These are phyloP conservation scores for Penicillium sumatraense DNA, from an alignment of 2,329 filamentous ascomycete genomes.

Conservation along the genomic window DNA sequence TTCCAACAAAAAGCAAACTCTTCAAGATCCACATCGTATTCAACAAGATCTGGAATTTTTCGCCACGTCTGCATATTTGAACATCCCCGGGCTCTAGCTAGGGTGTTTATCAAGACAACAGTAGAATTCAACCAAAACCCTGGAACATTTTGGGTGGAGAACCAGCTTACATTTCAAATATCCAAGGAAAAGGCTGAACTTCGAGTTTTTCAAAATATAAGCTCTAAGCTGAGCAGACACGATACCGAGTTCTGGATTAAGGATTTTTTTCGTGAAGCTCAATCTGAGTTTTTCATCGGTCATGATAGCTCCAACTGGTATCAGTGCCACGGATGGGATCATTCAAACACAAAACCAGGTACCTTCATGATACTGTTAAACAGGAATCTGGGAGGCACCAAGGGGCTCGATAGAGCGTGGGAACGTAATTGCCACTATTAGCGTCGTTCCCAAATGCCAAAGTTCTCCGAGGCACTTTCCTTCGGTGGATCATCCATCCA, in stretches of 20 bases:
- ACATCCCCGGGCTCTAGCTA: background rate
- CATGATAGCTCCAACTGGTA: background rate
- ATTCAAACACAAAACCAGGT: background rate
- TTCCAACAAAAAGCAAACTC: background rate
- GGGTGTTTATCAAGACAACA: background rate
- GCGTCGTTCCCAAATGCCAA: no score
- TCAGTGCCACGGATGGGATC: background rate
- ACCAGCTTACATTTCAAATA: background rate
- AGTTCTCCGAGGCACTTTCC: no score
- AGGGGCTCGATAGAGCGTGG: background rate
- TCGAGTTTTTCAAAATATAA: background rate
- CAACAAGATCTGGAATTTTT: background rate
- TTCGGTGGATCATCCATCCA: no score
- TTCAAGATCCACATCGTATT: no score
- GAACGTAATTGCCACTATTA: background rate
- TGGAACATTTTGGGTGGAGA: background rate
- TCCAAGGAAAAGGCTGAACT: background rate
- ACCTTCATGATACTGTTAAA: background rate
- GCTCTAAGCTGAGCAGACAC: background rate
- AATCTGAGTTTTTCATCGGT: background rate
- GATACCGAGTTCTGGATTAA: background rate
- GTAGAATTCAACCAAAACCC: background rate
- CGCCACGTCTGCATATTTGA: background rate
- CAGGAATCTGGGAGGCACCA: background rate
- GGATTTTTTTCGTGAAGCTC: background rate